phyloP scores from a whole-genome alignment of 2,329 filamentous ascomycete species.

The Fusarium citri region DNA sequence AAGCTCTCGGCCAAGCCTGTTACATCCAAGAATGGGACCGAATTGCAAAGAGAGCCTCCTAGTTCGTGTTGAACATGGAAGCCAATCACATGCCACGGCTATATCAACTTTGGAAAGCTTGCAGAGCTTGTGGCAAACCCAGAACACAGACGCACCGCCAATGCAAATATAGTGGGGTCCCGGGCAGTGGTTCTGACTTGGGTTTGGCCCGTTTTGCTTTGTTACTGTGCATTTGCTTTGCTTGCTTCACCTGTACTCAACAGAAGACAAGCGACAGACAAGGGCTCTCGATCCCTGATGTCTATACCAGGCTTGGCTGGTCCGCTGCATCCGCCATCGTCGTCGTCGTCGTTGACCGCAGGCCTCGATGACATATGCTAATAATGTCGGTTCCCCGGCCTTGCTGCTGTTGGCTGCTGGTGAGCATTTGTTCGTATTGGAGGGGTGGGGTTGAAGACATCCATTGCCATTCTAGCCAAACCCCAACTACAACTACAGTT shows the following conservation, averaged over 20 bases:
- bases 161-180: conserved; percentile 22
- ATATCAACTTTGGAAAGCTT: conserved; percentile 27
- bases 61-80: conserved; percentile 13
- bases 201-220: conserved; percentile 24
- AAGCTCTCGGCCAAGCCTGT: not conserved
- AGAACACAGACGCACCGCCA: conserved; percentile 15
- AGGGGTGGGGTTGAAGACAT: conserved; percentile 38
- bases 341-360: conserved; percentile 9
- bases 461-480: conserved; percentile 4
- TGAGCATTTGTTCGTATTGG: conserved; percentile 15
- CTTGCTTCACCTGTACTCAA: conserved; percentile 21
- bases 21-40: conserved; percentile 1
- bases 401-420: conserved; percentile 13
- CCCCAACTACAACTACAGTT: conserved; percentile 21
- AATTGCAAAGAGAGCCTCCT: not conserved
- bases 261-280: conserved; percentile 1
- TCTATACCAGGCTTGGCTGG: conserved; percentile 27
- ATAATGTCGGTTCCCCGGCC: conserved; percentile 10
- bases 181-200: conserved; percentile 12
- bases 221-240: conserved; percentile 31
- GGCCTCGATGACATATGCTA: conserved; percentile 27
- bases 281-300: conserved; percentile 22
- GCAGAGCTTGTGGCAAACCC: conserved; percentile 31
- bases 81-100: conserved; percentile 25
- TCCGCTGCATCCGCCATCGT: conserved; percentile 32